Conservation (phyloP, 345 rosid genomes). For the Linum trigynum region DNA sequence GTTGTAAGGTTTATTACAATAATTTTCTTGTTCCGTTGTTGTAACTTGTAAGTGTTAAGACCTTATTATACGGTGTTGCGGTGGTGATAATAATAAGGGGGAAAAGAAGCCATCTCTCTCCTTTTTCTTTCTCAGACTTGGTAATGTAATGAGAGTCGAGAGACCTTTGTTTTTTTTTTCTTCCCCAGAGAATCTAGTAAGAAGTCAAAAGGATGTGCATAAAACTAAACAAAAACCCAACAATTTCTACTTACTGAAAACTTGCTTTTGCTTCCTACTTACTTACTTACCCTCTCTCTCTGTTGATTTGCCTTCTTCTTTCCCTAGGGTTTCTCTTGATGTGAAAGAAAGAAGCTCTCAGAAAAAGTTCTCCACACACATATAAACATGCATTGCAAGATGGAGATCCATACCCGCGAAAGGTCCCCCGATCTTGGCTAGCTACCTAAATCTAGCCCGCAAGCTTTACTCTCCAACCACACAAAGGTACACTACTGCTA, state of each 20-base stretch:
- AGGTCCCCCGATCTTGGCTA: slow-evolving; percentile 5
- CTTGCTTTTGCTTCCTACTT: too few relatives aligned
- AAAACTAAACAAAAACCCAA: too few relatives aligned
- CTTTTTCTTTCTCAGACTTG: background rate
- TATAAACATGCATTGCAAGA: background rate
- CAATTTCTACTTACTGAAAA: too few relatives aligned
- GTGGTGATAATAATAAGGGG: too few relatives aligned
- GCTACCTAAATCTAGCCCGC: slow-evolving; percentile 21
- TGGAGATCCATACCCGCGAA: background rate
- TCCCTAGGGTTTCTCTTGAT: background rate
- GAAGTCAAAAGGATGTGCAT: too few relatives aligned
- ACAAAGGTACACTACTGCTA: too few relatives aligned
- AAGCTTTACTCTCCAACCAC: background rate
- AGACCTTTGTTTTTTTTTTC: background rate
- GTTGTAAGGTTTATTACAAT: too few relatives aligned
- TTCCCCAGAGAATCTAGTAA: background rate
- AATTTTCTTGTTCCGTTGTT: too few relatives aligned
- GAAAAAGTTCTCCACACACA: background rate
- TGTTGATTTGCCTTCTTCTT: slow-evolving; percentile 2
- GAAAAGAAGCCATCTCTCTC: too few relatives aligned
- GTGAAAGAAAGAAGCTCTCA: background rate
- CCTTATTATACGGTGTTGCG: too few relatives aligned
- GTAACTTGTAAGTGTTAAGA: too few relatives aligned
- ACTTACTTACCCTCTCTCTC: background rate
- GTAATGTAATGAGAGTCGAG: background rate